Evolutionary conservation across 2,329 filamentous ascomycete species (phyloP).

Genomic region (Fusarium devonianum): DNA sequence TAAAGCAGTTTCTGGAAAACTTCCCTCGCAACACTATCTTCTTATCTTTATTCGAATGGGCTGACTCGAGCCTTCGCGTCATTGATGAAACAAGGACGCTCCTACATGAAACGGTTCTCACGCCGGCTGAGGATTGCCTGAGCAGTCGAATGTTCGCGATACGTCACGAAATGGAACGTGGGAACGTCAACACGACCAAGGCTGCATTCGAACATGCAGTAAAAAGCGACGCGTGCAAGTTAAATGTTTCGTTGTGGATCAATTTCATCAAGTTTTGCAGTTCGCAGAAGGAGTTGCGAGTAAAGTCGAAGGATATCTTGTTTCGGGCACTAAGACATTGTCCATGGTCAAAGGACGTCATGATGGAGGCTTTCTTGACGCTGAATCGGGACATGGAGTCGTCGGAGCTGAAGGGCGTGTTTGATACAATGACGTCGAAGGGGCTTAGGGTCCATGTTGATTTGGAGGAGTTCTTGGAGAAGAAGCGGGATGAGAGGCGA

Average conservation of each 20-base stretch:
- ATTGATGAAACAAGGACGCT: constrained; percentile 78
- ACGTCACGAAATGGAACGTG: constrained; percentile 56
- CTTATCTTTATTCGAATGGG: constrained; percentile 74
- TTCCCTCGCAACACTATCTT: constrained; percentile 84
- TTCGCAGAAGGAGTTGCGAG: constrained; percentile 47
- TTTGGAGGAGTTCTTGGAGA: constrained; percentile 56
- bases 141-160: constrained; percentile 59
- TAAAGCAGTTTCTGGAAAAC: constrained; percentile 64
- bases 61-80: constrained; percentile 74
- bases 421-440: constrained; percentile 56
- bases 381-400: constrained; percentile 54
- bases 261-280: constrained; percentile 59
- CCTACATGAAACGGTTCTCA: constrained; percentile 61
- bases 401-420: constrained; percentile 58
- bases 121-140: constrained; percentile 50
- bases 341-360: constrained; percentile 57
- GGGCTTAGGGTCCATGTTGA: constrained; percentile 60
- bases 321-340: constrained; percentile 57
- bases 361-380: constrained; percentile 61
- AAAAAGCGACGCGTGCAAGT: constrained; percentile 48
- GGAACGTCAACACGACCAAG: constrained; percentile 58
- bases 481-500: constrained; percentile 40
- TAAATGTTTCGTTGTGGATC: constrained; percentile 56
- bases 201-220: constrained; percentile 63
- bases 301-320: constrained; percentile 56